Evolutionary conservation across 495 filamentous ascomycete species (phyloP).

Genomic region (Gamarada debralockiae): DNA sequence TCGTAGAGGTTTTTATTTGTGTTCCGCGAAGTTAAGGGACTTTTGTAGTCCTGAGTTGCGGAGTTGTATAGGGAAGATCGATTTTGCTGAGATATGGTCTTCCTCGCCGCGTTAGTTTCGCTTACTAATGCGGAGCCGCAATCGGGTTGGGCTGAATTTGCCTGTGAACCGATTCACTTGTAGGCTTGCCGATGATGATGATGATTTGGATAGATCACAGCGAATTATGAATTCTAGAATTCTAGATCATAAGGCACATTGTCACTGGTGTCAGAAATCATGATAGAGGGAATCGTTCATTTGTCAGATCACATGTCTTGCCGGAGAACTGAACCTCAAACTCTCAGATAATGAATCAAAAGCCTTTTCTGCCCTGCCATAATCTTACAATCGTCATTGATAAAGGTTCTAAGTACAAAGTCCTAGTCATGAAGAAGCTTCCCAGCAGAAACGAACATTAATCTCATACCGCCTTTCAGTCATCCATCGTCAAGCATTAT

Average conservation of each 20-base stretch:
- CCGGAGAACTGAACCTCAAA: too few relatives aligned
- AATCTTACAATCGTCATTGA: constrained; percentile 18
- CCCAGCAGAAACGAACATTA: constrained; percentile 3
- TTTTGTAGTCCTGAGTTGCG: constrained; percentile 14
- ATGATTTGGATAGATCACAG: too few relatives aligned
- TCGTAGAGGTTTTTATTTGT: constrained; percentile 14
- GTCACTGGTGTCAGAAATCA: too few relatives aligned
- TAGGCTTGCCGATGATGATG: too few relatives aligned
- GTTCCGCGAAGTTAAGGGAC: constrained; percentile 1
- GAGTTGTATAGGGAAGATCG: constrained; percentile 16
- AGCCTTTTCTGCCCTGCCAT: not conserved
- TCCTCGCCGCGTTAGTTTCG: not conserved
- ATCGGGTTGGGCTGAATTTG: not conserved
- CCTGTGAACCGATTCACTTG: not conserved
- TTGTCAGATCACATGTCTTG: too few relatives aligned
- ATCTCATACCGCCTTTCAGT: constrained; percentile 11
- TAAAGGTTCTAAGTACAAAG: constrained; percentile 14
- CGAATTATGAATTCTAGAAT: too few relatives aligned
- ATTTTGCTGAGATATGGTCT: constrained; percentile 17
- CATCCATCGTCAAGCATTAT: constrained; percentile 27
- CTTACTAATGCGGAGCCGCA: constrained; percentile 9
- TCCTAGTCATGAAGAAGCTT: constrained; percentile 1
- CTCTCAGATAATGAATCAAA: too few relatives aligned
- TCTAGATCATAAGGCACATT: too few relatives aligned
- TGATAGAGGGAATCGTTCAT: too few relatives aligned